phyloP scores from a whole-genome alignment of 345 rosid species.

The Arabis hirsuta region DNA sequence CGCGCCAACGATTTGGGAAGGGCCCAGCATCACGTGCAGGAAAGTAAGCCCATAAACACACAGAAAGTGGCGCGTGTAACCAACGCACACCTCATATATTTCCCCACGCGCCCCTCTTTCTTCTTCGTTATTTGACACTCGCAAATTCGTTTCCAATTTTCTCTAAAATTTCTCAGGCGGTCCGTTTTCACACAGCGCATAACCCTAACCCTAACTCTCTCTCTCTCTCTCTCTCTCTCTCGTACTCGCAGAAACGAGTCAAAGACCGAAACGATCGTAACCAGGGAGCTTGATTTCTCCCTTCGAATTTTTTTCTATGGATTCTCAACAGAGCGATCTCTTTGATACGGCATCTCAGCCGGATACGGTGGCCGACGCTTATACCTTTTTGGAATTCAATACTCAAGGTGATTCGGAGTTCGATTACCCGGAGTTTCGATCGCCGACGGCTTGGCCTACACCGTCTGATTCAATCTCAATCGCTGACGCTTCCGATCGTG shows the following conservation, averaged over 20 bases:
- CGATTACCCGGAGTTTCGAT: conserved; percentile 90
- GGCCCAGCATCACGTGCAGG: background rate
- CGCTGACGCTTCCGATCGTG: conserved; percentile 52
- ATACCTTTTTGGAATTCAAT: conserved; percentile 93
- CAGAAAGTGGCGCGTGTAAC: conserved; percentile 18
- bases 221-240: conserved; percentile 3
- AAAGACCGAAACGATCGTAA: conserved; percentile 28
- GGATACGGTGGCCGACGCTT: conserved; percentile 81
- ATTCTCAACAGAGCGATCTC: conserved; percentile 69
- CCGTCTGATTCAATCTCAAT: conserved; percentile 80
- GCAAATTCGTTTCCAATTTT: conserved; percentile 16
- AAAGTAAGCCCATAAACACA: no score
- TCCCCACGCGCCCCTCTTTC: conserved; percentile 38
- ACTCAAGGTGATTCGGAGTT: conserved; percentile 98
- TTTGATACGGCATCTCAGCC: conserved; percentile 98
- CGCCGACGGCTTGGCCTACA: conserved; percentile 85
- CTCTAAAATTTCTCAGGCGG: background rate
- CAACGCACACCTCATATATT: background rate
- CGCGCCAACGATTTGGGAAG: background rate
- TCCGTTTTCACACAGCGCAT: conserved; percentile 30
- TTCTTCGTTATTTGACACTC: conserved; percentile 10
- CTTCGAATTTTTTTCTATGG: conserved; percentile 54
- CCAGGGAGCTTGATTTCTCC: conserved; percentile 37
- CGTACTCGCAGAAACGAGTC: conserved; percentile 13
- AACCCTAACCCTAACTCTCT: conserved; percentile 47